A percentile compares a stretch with the other conserved stretches of the same genome.
Evolutionary conservation across 495 filamentous ascomycete genomes (phyloP).

Genomic region (Venustampulla echinocandica): DNA sequence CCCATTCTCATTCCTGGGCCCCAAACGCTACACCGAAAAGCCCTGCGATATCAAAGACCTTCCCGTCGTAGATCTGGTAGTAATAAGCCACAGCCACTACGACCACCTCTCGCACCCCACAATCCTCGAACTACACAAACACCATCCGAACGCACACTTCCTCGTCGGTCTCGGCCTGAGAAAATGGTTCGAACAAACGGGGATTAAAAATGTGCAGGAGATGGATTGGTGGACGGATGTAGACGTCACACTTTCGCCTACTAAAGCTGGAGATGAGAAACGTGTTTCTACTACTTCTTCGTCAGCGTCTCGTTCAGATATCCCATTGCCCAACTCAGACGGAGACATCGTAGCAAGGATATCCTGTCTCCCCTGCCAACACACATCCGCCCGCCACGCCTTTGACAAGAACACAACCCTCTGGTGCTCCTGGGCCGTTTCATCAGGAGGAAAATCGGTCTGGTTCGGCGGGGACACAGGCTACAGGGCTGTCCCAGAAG

Average conservation of each 20-base stretch:
- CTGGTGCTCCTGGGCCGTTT: slow-evolving; percentile 81
- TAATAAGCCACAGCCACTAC: slow-evolving; percentile 92
- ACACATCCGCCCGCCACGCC: slow-evolving; percentile 58
- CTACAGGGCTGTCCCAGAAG: slow-evolving; percentile 72
- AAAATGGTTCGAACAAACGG: slow-evolving; percentile 64
- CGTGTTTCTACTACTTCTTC: slow-evolving; percentile 17
- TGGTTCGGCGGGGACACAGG: slow-evolving; percentile 75
- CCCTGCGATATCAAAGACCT: slow-evolving; percentile 75
- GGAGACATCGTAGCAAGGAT: slow-evolving; percentile 62
- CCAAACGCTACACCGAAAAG: slow-evolving; percentile 71
- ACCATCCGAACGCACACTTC: slow-evolving; percentile 75
- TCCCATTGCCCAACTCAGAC: slow-evolving; percentile 5
- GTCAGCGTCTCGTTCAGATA: no score
- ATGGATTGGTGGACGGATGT: slow-evolving; percentile 93
- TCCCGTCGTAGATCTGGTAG: slow-evolving; percentile 75
- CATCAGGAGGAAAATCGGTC: slow-evolving; percentile 63
- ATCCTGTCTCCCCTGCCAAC: slow-evolving; percentile 79
- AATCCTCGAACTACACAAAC: slow-evolving; percentile 58
- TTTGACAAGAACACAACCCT: slow-evolving; percentile 64
- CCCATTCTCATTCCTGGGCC: slow-evolving; percentile 62
- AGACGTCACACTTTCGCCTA: slow-evolving; percentile 55
- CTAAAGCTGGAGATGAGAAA: slow-evolving; percentile 27
- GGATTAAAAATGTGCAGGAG: slow-evolving; percentile 73
- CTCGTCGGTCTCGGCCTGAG: slow-evolving; percentile 86
- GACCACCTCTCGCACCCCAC: slow-evolving; percentile 80